phyloP scores from a whole-genome alignment of 805 yeast genomes.

The Wickerhamiella spandovensis region DNA sequence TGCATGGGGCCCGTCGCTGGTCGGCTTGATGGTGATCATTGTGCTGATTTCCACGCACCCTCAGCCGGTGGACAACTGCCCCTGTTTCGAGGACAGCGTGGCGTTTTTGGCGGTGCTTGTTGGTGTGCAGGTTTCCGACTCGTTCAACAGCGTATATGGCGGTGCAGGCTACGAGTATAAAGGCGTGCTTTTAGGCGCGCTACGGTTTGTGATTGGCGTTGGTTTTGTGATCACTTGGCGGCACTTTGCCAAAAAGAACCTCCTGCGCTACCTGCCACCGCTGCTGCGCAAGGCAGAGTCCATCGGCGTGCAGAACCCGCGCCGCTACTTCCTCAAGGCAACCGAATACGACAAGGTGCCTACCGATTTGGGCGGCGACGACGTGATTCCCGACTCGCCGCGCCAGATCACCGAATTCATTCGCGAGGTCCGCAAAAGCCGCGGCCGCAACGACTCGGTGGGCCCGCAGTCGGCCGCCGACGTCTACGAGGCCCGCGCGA shows the following conservation, averaged over 20 bases:
- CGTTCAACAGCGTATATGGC: not conserved
- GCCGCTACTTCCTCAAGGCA: slow-evolving; percentile 28
- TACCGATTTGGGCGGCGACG: slow-evolving; percentile 10
- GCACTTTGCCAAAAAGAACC: slow-evolving; percentile 49
- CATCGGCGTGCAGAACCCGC: slow-evolving; percentile 29
- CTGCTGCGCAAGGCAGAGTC: slow-evolving; percentile 32
- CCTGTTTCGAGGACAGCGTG: slow-evolving; percentile 90
- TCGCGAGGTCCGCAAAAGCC: slow-evolving; percentile 15
- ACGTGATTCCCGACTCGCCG: slow-evolving; percentile 26
- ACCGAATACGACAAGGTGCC: slow-evolving; percentile 26
- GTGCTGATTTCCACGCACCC: slow-evolving; percentile 53
- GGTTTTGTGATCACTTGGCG: slow-evolving; percentile 59
- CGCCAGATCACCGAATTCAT: slow-evolving; percentile 22
- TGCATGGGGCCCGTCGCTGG: not conserved
- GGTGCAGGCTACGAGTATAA: not conserved
- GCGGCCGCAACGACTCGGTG: slow-evolving; percentile 26
- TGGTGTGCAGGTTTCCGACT: slow-evolving; percentile 44
- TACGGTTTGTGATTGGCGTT: slow-evolving; percentile 52
- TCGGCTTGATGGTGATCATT: slow-evolving; percentile 4
- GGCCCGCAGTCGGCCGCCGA: slow-evolving; percentile 33
- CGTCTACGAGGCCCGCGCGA: slow-evolving; percentile 26
- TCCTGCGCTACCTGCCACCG: slow-evolving; percentile 46
- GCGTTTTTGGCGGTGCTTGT: slow-evolving; percentile 81
- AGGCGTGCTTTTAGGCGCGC: slow-evolving; percentile 16
- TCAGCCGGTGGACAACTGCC: slow-evolving; percentile 83